Evolutionary conservation across 1,139 yeast species (phyloP), one percentile per base, ranked within the genome.

Genomic region (Yamadazyma kanchanaburiensis): DNA sequence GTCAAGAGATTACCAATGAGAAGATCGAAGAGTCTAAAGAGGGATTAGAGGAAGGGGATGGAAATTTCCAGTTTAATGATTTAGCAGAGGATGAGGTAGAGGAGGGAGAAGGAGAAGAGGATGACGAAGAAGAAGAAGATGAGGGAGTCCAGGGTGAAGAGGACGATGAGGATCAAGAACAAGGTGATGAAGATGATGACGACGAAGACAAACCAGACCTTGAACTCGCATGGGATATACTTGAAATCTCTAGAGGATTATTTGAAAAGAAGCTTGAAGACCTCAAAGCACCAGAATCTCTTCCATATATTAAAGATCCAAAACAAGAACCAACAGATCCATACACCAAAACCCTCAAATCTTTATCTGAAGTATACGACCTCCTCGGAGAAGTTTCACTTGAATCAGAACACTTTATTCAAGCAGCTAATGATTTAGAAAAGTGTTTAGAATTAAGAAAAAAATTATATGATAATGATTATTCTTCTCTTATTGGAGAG

Each of bases 351-450:
- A 43, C 64, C 22, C 60, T 68, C 34, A 64, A 68, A 43, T 80
- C 77, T 43, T 63, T 89, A 19, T 78, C 94, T 0, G 94, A 86
- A 36, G 76, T 82, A 1, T 83, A 79, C 49, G 94, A 84, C 49
- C 57, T 89, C 6, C 64, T 88, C 13, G 97, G 97, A 14, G 97
- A 91, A 52, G 84, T 89, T 5, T 82, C 95, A 0, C 62, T 88
- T 24, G 96, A 88, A 50, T 78, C 89, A 2, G 89, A 88, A 45
- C 85, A 86, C 54, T 86, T 86, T 51, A 59, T 64, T 10, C 95
- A 86, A 53, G 85, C 95, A 0, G 75, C 80, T 0, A 63, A 59
- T 15, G 96, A 88, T 52, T 72, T 85, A 34, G 60, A 64, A 27
- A 58, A 70, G 10, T 66, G 86, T 30, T 66, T 84, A 25, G 58